A percentile compares a stretch with the other conserved stretches of the same genome.
phyloP scores from a whole-genome alignment of 139 green algal species.

The Haematococcus lacustris region DNA sequence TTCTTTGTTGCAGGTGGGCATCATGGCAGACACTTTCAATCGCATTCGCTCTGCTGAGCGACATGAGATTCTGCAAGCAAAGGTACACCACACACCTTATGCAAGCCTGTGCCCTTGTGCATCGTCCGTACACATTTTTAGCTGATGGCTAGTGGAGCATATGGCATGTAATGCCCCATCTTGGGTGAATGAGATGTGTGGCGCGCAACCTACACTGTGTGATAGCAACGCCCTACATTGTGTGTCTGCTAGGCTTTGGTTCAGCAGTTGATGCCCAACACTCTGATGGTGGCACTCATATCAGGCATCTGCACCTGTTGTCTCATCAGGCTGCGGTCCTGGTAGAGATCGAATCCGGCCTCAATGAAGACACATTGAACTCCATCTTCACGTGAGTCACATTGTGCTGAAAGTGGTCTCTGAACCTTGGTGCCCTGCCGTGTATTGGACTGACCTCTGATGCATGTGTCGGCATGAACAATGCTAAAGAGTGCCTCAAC shows the following conservation, averaged over 20 bases:
- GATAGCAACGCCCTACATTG: neutral
- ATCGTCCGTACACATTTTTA: neutral
- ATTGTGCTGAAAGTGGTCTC: too few species aligned
- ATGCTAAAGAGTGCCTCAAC: too few species aligned
- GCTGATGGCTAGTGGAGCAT: too few species aligned
- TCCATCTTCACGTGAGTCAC: too few species aligned
- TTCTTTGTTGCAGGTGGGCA: slow-evolving; percentile 5
- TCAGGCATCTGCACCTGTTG: neutral
- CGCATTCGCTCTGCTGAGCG: neutral
- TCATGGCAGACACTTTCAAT: slow-evolving; percentile 16
- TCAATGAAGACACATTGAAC: too few species aligned
- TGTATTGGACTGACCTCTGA: too few species aligned
- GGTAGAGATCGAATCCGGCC: neutral
- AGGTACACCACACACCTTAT: too few species aligned
- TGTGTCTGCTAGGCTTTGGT: neutral
- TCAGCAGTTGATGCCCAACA: neutral
- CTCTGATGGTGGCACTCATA: neutral
- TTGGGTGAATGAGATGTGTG: neutral
- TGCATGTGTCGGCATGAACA: too few species aligned
- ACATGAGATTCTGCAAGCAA: neutral
- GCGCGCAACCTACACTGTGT: neutral
- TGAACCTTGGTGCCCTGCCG: too few species aligned
- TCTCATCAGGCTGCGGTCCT: neutral
- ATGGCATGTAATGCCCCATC: neutral
- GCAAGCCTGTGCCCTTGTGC: neutral